These are phyloP conservation scores for Rhizopus sp. DNA, from an alignment of 371 early-diverging fungal genomes.

Conservation along the genomic window DNA sequence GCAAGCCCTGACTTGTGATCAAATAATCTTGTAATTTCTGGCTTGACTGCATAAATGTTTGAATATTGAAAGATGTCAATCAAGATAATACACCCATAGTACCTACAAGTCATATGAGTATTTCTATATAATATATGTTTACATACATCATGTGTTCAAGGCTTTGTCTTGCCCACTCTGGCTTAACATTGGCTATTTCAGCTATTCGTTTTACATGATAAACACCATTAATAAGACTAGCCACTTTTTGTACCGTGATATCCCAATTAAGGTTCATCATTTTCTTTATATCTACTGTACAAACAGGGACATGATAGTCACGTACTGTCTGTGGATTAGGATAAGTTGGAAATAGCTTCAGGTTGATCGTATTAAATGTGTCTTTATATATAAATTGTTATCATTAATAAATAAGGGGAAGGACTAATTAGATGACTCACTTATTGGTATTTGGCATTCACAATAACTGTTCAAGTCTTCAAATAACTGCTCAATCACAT, in stretches of 20 bases:
- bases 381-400: conserved; percentile 31
- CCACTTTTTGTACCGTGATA: conserved; percentile 75
- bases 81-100: conserved; percentile 82
- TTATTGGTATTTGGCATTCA: conserved; percentile 87
- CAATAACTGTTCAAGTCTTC: conserved; percentile 86
- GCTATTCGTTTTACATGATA: conserved; percentile 74
- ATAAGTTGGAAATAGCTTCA: conserved; percentile 85
- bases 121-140: not conserved
- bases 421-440: conserved; percentile 42
- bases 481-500: conserved; percentile 82
- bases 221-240: conserved; percentile 74
- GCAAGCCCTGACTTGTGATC: conserved; percentile 62
- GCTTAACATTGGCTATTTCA: conserved; percentile 75
- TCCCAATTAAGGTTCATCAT: conserved; percentile 82
- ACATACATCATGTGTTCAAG: conserved; percentile 79
- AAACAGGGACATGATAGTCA: conserved; percentile 86
- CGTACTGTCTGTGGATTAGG: conserved; percentile 74
- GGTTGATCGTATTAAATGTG: conserved; percentile 69
- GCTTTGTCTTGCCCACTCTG: conserved; percentile 69
- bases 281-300: conserved; percentile 65
- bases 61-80: conserved; percentile 90
- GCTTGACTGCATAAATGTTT: conserved; percentile 77
- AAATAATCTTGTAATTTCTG: conserved; percentile 62
- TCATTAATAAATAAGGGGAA: not conserved
- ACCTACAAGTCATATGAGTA: conserved; percentile 39